Base-by-base conservation (phyloP, 306 rosid species). In the Vicia sativa region DNA sequence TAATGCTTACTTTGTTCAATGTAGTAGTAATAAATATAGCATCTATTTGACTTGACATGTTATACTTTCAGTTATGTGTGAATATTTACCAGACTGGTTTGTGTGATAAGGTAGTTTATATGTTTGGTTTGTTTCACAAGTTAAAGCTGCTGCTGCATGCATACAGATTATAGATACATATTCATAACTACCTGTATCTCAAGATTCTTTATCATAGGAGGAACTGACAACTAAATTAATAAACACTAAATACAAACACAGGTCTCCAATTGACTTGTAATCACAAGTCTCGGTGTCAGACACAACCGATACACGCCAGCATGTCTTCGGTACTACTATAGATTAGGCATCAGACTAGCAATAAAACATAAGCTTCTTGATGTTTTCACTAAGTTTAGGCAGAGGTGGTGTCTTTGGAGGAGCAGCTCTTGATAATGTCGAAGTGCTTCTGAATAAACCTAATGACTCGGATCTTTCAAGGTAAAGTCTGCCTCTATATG, bases 401-500 rank as follows among this genome's bases (percentile, higher is more conserved):
- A 93, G 70, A 37, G 97, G 92, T 44, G 69, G 66, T 37, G 95
- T 84, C 74, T 82, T 90, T 5, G 92, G 99, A 59, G 99, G 89
- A 39, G 87, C 87, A 66, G 97, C 81, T 85, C 99, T 75, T 44
- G 97, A 90, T 50, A 87, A 15, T 7, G 87, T 49, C 6, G 87
- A 70, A 11, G 63, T 38, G 25, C 69, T 82, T 76, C 76, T 80
- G 52, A 72, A 80, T 63, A 72, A 78, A 15, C 79, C 78, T 23
- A 82, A 54, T 15, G 85, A 79, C 9, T 90, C 96, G 3, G 97
- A 88, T 64, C 92, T 73, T 25, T 90, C 96, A 12, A 93, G 89
- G 84, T 93, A 93, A 77, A 93, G 99, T 77, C 99, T 83, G 7
- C 99, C 99, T 76, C 99, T 76, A 25, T 90, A 93, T 5, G 99